Conservation (phyloP, 345 rosid species). For the Sonneratia caseolaris region DNA sequence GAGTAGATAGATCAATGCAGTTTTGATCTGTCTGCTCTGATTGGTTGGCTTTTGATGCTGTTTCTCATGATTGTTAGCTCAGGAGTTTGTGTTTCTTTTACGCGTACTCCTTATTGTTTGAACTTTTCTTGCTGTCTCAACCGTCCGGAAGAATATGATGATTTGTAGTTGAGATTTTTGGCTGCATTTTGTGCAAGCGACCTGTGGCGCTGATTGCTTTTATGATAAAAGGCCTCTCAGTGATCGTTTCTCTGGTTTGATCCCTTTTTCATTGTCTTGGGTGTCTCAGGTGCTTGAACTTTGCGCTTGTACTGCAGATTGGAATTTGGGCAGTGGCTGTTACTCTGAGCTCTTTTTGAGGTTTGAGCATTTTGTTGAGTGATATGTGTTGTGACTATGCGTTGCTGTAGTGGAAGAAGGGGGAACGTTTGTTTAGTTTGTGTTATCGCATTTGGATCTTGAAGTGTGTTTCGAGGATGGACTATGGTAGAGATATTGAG, state of each 20-base stretch:
- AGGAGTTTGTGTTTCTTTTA: neutral
- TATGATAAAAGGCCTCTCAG: neutral
- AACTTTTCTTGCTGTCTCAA: neutral
- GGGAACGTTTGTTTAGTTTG: slow-evolving; percentile 1
- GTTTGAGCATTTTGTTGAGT: neutral
- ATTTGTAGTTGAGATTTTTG: neutral
- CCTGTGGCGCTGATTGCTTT: neutral
- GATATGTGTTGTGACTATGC: neutral
- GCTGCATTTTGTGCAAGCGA: too few species aligned
- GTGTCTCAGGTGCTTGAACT: neutral
- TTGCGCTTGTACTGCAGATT: neutral
- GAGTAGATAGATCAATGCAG: neutral
- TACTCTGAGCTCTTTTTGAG: neutral
- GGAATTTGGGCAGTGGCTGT: neutral
- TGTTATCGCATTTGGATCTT: slow-evolving; percentile 14
- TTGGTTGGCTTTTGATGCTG: neutral
- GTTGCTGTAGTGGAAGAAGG: neutral
- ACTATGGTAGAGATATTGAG: slow-evolving; percentile 46
- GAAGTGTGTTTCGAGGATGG: slow-evolving; percentile 36
- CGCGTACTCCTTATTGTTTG: neutral
- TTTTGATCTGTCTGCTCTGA: neutral
- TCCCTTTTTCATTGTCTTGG: neutral
- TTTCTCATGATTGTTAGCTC: neutral
- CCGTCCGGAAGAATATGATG: neutral
- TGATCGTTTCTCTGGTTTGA: neutral